Percentiles rank a stretch among this genome's conserved stretches.
These are phyloP conservation scores for Chlorella variabilis DNA, from an alignment of 163 green algal species.

Conservation along the genomic window DNA sequence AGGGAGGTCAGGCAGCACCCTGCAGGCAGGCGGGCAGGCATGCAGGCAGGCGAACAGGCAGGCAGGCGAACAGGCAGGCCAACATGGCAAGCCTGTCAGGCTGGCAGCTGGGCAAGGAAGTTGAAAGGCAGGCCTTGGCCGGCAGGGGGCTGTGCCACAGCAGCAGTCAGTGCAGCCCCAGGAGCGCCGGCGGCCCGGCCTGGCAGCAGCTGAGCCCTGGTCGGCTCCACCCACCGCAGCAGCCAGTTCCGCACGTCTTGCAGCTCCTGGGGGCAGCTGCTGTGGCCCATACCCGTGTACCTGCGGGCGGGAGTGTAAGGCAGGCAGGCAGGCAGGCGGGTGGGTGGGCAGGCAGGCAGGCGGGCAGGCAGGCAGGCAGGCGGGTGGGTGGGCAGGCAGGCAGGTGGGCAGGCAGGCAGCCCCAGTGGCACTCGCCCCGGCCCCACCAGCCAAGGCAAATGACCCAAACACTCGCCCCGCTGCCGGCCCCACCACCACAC, in stretches of 20 bases:
- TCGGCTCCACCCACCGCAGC: neutral
- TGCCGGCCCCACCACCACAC: no score
- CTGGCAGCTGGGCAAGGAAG: neutral
- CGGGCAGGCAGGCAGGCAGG: no score
- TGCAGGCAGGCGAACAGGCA: neutral
- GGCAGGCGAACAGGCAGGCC: neutral
- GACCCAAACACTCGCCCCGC: no score
- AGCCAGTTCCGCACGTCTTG: conserved; percentile 46
- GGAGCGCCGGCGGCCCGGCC: no score
- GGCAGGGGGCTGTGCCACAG: neutral
- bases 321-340: neutral
- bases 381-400: no score
- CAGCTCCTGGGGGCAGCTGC: conserved; percentile 49
- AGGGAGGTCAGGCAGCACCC: conserved; percentile 9
- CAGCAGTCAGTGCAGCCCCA: no score
- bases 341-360: no score
- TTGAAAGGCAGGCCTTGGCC: neutral
- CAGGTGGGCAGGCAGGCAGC: no score
- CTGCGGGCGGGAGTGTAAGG: neutral
- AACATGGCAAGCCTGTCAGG: neutral
- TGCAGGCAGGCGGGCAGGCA: neutral
- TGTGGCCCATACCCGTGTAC: conserved; percentile 60
- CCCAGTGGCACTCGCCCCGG: no score
- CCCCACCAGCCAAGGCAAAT: no score
- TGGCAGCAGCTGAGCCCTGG: no score